Evolutionary conservation across 192 early-diverging fungal species (phyloP), one percentile per base, ranked within the genome.

Genomic region (Mortierella antarctica): DNA sequence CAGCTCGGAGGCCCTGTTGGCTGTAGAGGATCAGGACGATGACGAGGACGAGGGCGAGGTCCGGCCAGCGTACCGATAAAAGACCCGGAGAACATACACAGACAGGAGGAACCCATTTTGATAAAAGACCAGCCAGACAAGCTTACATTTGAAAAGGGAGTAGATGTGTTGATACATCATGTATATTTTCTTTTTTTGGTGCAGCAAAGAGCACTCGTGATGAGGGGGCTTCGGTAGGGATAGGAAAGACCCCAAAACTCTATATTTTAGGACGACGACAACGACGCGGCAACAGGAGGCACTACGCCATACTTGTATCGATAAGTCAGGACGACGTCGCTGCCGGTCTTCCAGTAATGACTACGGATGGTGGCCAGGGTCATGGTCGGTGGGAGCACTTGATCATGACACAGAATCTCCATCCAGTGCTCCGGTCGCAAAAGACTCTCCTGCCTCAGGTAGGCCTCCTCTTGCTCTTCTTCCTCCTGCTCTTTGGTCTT

Each of bases 351-450:
- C 85, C 89, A 90, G 42, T 92, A 82, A 51, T 88, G 82, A 53
- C 91, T 84, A 50, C 88, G 85, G 39, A 93, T 86, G 7, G 92
- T 90, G 4, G 92, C 91, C 59, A 95, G 62, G 9, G 93, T 95
- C 87, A 88, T 91, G 14, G 89, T 91, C 5, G 90, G 87, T 7
- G 82, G 62, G 40, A 94, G 60, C 6, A 87, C 75, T 51, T 88
- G 87, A n/a, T 92, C 89, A 52, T 83, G 72, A 66, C 89, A 92
- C 18, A 87, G 41, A 17, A 92, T 81, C 66, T 91, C 91, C 14
- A 92, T 48, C 77, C 80, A 87, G 41, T 74, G 67, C 60, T 89
- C 88, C 7, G 90, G 87, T 57, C 88, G 83, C 61, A 73, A 11
- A 45, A 31, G 31, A 51, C 3, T 42, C 11, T 74, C 76, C 40